Evolutionary conservation across 768 basidiomycete genomes (phyloP).

Genomic region (Boletus sp.): DNA sequence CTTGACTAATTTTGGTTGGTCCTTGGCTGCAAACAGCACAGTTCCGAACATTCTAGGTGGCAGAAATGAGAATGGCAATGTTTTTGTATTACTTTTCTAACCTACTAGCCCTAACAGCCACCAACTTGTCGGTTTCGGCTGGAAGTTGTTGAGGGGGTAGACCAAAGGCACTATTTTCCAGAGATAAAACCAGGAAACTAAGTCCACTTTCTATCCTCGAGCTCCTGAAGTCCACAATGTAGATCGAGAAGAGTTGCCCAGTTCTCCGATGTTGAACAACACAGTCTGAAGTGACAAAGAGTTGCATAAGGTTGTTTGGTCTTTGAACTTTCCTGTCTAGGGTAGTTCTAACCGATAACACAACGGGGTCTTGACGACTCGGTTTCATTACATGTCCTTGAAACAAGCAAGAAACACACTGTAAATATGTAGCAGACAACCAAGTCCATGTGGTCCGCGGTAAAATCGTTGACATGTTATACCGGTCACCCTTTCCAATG

Average conservation of each 20-base stretch:
- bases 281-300: neutral
- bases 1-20: neutral
- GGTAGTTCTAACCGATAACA: neutral
- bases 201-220: neutral
- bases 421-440: neutral
- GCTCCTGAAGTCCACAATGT: neutral
- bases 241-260: slow-evolving; percentile 47
- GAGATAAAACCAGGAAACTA: slow-evolving; percentile 77
- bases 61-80: no score
- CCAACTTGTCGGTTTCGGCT: no score
- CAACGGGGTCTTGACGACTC: neutral
- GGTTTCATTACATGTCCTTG: neutral
- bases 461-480: neutral
- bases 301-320: slow-evolving; percentile 1
- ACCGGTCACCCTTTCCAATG: slow-evolving; percentile 3
- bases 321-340: neutral
- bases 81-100: neutral
- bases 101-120: no score
- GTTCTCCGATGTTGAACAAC: slow-evolving; percentile 43
- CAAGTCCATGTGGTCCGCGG: neutral
- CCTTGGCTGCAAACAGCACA: no score
- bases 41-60: no score
- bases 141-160: slow-evolving; percentile 67
- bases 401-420: slow-evolving; percentile 6
- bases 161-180: slow-evolving; percentile 70